Conservation (phyloP, 140 eudicot genomes). For the Erigeron philadelphicus region DNA sequence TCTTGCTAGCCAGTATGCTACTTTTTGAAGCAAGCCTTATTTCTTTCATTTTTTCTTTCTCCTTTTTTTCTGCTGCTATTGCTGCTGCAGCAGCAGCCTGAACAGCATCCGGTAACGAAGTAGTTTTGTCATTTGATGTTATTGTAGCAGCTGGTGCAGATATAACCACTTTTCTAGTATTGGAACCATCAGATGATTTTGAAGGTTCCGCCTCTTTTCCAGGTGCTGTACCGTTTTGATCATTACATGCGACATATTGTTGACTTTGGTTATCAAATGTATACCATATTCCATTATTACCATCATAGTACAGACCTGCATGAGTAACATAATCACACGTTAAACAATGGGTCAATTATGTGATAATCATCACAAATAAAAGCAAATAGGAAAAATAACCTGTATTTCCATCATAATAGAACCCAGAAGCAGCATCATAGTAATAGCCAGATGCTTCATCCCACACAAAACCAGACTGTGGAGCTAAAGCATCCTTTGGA, state of each 20-base stretch:
- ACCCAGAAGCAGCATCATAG: conserved; percentile 91
- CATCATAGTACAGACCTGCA: conserved; percentile 91
- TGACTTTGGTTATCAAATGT: conserved; percentile 84
- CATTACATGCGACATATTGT: conserved; percentile 77
- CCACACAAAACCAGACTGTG: conserved; percentile 94
- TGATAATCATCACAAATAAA: neutral
- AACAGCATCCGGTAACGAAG: conserved; percentile 84
- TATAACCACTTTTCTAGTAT: conserved; percentile 62
- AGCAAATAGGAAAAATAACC: conserved; percentile 32
- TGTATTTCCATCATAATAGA: conserved; percentile 93
- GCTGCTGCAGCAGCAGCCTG: conserved; percentile 99
- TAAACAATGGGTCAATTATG: neutral
- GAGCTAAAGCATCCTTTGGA: conserved; percentile 54
- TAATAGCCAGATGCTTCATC: conserved; percentile 97
- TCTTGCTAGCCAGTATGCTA: conserved; percentile 83
- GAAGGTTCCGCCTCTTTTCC: conserved; percentile 46
- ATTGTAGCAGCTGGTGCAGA: conserved; percentile 94
- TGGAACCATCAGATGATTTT: conserved; percentile 51
- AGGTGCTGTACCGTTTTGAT: conserved; percentile 53
- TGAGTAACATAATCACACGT: conserved; percentile 14
- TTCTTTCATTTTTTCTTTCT: conserved; percentile 79
- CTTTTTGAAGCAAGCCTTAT: conserved; percentile 84
- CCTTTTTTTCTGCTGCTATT: conserved; percentile 87
- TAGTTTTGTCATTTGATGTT: conserved; percentile 54
- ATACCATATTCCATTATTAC: conserved; percentile 92